A percentile compares a stretch with the other conserved stretches of the same genome.
Evolutionary conservation across 306 rosid genomes (phyloP).

Genomic region (Ormosia emarginata): DNA sequence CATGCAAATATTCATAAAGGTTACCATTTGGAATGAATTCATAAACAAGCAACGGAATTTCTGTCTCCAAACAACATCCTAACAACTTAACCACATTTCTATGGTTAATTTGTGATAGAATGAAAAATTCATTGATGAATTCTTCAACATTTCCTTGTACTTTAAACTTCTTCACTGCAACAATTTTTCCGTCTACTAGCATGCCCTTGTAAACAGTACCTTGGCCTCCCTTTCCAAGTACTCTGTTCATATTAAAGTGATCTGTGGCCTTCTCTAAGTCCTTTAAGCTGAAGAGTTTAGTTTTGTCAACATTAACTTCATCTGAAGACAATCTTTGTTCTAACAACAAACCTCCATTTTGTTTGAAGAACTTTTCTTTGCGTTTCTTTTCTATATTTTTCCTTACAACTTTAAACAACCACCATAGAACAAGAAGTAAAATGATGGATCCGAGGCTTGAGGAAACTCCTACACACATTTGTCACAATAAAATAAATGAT

Average conservation of each 20-base stretch:
- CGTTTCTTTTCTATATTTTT: not conserved
- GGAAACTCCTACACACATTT: constrained; percentile 20
- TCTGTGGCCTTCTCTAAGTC: constrained; percentile 39
- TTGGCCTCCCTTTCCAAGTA: constrained; percentile 45
- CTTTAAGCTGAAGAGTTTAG: constrained; percentile 5
- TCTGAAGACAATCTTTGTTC: constrained; percentile 15
- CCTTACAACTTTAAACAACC: not conserved
- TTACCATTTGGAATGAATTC: constrained; percentile 30
- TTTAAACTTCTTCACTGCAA: constrained; percentile 25
- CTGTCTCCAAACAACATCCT: constrained; percentile 28
- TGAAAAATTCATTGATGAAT: constrained; percentile 22
- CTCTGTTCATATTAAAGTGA: constrained; percentile 19
- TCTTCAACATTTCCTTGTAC: constrained; percentile 19
- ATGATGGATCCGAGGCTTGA: constrained; percentile 30
- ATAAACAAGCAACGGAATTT: constrained; percentile 20
- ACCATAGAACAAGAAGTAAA: constrained; percentile 18
- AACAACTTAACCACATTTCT: constrained; percentile 34
- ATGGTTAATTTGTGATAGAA: constrained; percentile 32
- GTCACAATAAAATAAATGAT: not conserved
- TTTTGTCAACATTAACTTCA: constrained; percentile 18
- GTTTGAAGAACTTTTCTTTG: constrained; percentile 29
- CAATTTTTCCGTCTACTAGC: constrained; percentile 26
- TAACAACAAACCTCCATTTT: constrained; percentile 37
- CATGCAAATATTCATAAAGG: constrained; percentile 1
- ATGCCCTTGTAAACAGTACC: constrained; percentile 42